Percentiles rank a stretch among this genome's conserved stretches.
Conservation (phyloP, 805 yeast genomes). For the Scheffersomyces ergatensis region DNA sequence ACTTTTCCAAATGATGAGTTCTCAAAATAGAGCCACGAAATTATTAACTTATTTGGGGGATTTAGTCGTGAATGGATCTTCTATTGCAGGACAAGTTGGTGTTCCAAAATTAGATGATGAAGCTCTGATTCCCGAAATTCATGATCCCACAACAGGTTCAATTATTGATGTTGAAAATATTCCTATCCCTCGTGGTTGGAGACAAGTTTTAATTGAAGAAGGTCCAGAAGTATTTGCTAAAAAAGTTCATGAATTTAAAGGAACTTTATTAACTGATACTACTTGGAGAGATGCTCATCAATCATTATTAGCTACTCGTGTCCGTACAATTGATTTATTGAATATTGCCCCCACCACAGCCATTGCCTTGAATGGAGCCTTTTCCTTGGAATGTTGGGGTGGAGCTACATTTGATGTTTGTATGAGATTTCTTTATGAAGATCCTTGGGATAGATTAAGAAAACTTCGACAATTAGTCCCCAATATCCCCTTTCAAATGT, state of each 20-base stretch:
- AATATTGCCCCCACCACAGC: conserved; percentile 95
- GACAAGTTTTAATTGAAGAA: conserved; percentile 75
- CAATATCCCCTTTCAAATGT: conserved; percentile 98
- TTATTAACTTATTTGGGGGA: conserved; percentile 89
- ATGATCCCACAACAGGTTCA: conserved; percentile 57
- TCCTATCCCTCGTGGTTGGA: conserved; percentile 77
- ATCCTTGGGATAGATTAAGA: conserved; percentile 97
- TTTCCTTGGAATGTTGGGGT: conserved; percentile 99
- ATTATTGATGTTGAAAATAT: conserved; percentile 54
- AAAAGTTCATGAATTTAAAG: conserved; percentile 78
- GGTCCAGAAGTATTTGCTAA: conserved; percentile 92
- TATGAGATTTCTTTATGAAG: conserved; percentile 97
- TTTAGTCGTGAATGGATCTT: conserved; percentile 91
- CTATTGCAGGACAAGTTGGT: conserved; percentile 94
- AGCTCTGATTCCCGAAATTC: conserved; percentile 73
- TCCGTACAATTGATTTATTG: conserved; percentile 86
- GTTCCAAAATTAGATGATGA: conserved; percentile 76
- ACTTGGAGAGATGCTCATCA: conserved; percentile 99
- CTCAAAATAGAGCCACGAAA: conserved; percentile 97
- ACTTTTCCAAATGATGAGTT: conserved; percentile 88
- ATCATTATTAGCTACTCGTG: conserved; percentile 94
- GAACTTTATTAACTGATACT: conserved; percentile 94
- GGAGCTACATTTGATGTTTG: conserved; percentile 99
- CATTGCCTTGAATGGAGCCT: conserved; percentile 83
- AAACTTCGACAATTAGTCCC: conserved; percentile 87